Evolutionary conservation across 352 stramenopile species (phyloP), one percentile per base, ranked within the genome.

Genomic region (Globisporangium barbulae): DNA sequence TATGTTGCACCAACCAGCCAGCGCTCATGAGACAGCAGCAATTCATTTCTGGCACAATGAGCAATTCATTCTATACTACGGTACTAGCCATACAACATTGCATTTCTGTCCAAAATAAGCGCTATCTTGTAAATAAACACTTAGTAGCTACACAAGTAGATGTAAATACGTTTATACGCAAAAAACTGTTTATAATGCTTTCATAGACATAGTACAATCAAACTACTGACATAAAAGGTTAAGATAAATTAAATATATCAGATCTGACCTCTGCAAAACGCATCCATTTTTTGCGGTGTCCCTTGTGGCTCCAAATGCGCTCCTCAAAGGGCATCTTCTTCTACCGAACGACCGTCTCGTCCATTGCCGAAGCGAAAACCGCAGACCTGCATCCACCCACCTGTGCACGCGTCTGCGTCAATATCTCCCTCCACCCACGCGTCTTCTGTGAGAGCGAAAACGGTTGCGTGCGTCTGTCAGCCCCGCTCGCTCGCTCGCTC

Each of bases 251-350:
- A 41, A 41, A 41, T 41, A 41, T 41, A 41, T 41, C 5, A 5
- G n/a, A 59, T 47, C 31, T 47, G 35, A 17, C 15, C 35, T 33
- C 0, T 6, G 5, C 2, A 6, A 47, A 59, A 59, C 54, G 54
- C 54, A 60, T 60, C 35, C 37, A 60, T 60, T 37, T 60, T 60
- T 37, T 22, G 25, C 22, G 5, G 5, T 17, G 52, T 6, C 52
- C 12, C 17, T 58, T 58, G 52, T 58, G 33, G 53, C 33, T 59
- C 53, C 53, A 48, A 59, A n/a, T 22, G 12, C 33, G 21, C 15
- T 6, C 4, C 39, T 47, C 37, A 60, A 60, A 60, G 54, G 54
- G 9, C 54, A 60, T 60, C 54, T 49, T 50, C 54, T 48, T 49
- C 33, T 31, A 48, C 15, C n/a, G 19, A 25, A 53, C 8, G 25